Evolutionary conservation across 192 early-diverging fungal genomes (phyloP), one percentile per base, ranked within the genome.

Genomic region (Funneliformis geosporum): DNA sequence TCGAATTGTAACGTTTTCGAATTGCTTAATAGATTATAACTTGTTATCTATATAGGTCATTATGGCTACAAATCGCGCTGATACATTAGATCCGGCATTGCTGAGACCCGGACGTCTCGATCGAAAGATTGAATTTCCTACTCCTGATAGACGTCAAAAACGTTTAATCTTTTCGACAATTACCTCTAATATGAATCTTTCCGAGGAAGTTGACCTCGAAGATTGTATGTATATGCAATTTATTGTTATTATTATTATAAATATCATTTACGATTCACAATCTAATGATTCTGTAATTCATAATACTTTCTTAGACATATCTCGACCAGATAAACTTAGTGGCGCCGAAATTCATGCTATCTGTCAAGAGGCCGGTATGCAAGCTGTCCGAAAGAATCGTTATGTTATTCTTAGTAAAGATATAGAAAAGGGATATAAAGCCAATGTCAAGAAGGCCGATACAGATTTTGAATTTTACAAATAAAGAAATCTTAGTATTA

Each of bases 121-220:
- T 81, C 90, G 98, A 78, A 99, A 99, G 84, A 98, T 99, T 81
- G 98, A 99, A 86, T 99, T 99, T 89, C 98, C 98, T 66, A 94
- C 93, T 44, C 98, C 98, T 12, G 98, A 99, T 85, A 90, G 96
- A 71, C 94, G 96, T 73, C 96, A 97, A 81, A 99, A 99, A 88
- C 94, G 98, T 25, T 87, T 97, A 78, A 97, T 99, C 73, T 98
- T 99, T 88, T 89, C 92, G 76, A 97, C 96, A n/a, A 90, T 97
- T 69, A 99, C 96, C 18, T 83, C 91, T 67, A 95, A 95, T 85
- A 99, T 99, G 98, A 99, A 97, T 72, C 86, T 99, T 8, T 93
- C 94, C 1, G 98, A 99, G 73, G 98, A 98, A 83, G 98, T 99
- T 39, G 97, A 99, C 85, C 84, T 99, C 28, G 97, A 98, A 87